A percentile compares a stretch with the other conserved stretches of the same genome.
Evolutionary conservation across 441 rosid genomes (phyloP).

Genomic region (Geranium incanum): DNA sequence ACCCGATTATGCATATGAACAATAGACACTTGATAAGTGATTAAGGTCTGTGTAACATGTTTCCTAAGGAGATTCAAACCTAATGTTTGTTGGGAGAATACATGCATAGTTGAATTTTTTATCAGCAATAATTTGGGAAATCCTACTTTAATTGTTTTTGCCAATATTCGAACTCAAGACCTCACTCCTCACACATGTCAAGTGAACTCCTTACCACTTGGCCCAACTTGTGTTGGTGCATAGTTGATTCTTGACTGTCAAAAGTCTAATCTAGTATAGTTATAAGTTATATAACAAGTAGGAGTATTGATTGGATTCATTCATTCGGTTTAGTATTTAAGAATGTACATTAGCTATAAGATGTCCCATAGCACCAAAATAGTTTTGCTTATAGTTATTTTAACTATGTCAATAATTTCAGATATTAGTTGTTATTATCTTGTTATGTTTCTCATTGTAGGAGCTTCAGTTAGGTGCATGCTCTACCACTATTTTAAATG

Average conservation of each 20-base stretch:
- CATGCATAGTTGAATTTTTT: background rate
- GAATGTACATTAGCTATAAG: background rate
- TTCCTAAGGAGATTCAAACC: background rate
- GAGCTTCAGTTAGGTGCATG: conserved; percentile 6
- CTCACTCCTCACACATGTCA: too few relatives aligned
- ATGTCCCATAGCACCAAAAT: background rate
- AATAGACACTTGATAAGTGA: background rate
- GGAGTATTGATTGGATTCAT: too few relatives aligned
- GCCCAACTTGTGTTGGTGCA: too few relatives aligned
- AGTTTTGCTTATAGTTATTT: background rate
- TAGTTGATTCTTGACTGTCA: too few relatives aligned
- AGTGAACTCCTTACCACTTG: too few relatives aligned
- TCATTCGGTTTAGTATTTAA: background rate
- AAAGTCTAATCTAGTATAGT: too few relatives aligned
- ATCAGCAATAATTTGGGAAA: too few relatives aligned
- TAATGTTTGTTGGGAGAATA: background rate
- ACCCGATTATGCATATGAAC: too few relatives aligned
- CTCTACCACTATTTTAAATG: conserved; percentile 6
- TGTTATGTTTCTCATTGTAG: background rate
- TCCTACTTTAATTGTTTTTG: too few relatives aligned
- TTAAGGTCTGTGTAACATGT: background rate
- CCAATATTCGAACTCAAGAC: too few relatives aligned
- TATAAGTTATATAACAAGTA: too few relatives aligned
- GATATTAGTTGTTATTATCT: background rate
- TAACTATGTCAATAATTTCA: background rate